Conservation (phyloP, 345 rosid species). For the Cochlearia excelsa region DNA sequence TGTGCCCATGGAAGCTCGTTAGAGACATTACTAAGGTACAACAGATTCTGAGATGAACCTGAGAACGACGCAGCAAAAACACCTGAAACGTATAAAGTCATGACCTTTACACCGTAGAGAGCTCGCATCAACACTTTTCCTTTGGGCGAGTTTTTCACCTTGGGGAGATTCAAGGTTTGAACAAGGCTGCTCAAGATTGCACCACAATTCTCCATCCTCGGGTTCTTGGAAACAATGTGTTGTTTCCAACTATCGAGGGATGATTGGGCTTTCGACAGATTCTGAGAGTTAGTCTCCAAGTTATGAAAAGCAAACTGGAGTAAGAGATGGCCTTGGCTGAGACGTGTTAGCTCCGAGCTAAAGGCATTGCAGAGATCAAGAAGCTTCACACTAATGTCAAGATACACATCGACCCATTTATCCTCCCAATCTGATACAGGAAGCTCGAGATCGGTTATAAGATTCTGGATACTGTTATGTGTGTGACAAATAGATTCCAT, state of each 20-base stretch:
- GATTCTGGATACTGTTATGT: constrained; percentile 31
- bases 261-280: constrained; percentile 30
- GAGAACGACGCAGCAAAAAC: constrained; percentile 39
- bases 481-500: constrained; percentile 36
- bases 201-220: constrained; percentile 28
- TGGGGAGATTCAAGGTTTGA: constrained; percentile 37
- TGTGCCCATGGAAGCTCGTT: constrained; percentile 38
- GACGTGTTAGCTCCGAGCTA: constrained; percentile 35
- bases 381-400: constrained; percentile 37
- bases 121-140: constrained; percentile 41
- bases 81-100: constrained; percentile 34
- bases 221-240: constrained; percentile 34
- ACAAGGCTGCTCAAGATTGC: constrained; percentile 33
- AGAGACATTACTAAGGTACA: constrained; percentile 27
- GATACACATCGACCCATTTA: constrained; percentile 39
- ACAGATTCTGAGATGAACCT: constrained; percentile 34
- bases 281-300: constrained; percentile 27
- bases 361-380: constrained; percentile 41
- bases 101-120: constrained; percentile 38
- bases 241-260: constrained; percentile 35
- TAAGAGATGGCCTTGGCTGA: constrained; percentile 38
- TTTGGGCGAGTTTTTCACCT: constrained; percentile 39
- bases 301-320: constrained; percentile 38
- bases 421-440: constrained; percentile 41
- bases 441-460: constrained; percentile 35